Evolutionary conservation across 495 filamentous ascomycete genomes (phyloP), one percentile per base, ranked within the genome.

Genomic region (Hypoxylon lienhwacheense): DNA sequence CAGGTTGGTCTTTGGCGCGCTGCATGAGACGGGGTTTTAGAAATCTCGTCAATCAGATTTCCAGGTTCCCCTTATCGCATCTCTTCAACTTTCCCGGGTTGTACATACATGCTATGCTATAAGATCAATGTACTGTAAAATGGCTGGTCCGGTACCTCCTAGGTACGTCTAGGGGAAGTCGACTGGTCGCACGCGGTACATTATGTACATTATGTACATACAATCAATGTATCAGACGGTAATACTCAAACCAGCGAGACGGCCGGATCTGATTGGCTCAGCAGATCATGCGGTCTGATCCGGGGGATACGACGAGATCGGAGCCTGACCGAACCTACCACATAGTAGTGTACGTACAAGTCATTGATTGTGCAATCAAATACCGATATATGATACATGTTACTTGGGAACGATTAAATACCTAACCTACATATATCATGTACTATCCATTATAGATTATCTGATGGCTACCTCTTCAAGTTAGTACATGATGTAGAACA

Each of bases 321-420:
- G 58, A 61, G 58, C 52, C 42, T 56, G 58, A 61, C 58, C 58
- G 58, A 61, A 56, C 32, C n/a, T n/a, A 46, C 48, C 42, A 37
- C n/a, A 31, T 28, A 7, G 22, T 45, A 34, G 10, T 3, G n/a
- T n/a, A n/a, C n/a, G n/a, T n/a, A n/a, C n/a, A n/a, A n/a, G n/a
- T 16, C 19, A 5, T 22, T 25, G 12, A 45, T 29, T 46, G 26
- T 55, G 25, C 48, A 14, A 43, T n/a, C n/a, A n/a, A n/a, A n/a
- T n/a, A n/a, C n/a, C n/a, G n/a, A n/a, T n/a, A n/a, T n/a, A n/a
- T n/a, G n/a, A n/a, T n/a, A n/a, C n/a, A n/a, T n/a, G n/a, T n/a
- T n/a, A n/a, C n/a, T n/a, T n/a, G n/a, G n/a, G n/a, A n/a, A n/a
- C n/a, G n/a, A n/a, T n/a, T n/a, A n/a, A n/a, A n/a, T n/a, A n/a